Evolutionary conservation across 768 basidiomycete genomes (phyloP), one percentile per base, ranked within the genome.

Genomic region (Lactifluus subvellereus): DNA sequence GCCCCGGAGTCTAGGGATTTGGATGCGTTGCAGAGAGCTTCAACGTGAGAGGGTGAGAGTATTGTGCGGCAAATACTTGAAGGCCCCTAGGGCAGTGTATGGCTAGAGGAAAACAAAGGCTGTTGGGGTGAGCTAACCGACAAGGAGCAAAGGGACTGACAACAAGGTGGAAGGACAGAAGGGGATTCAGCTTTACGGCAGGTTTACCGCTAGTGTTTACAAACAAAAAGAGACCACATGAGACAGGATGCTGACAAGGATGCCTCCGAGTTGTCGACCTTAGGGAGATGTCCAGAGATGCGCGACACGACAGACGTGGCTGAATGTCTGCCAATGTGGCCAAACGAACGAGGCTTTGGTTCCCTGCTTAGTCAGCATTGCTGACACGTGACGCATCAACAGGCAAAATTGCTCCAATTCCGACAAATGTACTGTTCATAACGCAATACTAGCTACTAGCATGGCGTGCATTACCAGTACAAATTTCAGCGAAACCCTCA

Each of bases 281-380:
- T 37, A 8, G 11, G 8, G 6, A 37, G 37, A 37, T 37, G 37
- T 37, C 11, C 27, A 27, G 27, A 27, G 27, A 27, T 27, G 35
- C 6, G 10, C 35, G 35, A 37, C 35, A 37, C 27, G 27, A 27
- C 27, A 27, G 27, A 27, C 27, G 27, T 27, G 27, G 27, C 2
- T 22, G 22, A 22, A 22, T 22, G 22, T 22, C 22, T 22, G 1
- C 27, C 27, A 27, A 27, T 27, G 27, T 27, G 27, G 2, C 27
- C 27, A 27, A 7, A 37, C 6, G 10, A 7, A 37, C 35, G 35
- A 7, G 35, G 35, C 35, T 10, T 7, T 37, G 6, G 35, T 37
- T 37, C 40, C 14, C 43, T n/a, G 59, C 59, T 60, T 60, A 54
- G 59, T 60, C 59, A 60, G 53, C 51, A 54, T 35, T 32, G 18